phyloP scores from a whole-genome alignment of 495 filamentous ascomycete genomes.

The Penicillium ochrochloron region DNA sequence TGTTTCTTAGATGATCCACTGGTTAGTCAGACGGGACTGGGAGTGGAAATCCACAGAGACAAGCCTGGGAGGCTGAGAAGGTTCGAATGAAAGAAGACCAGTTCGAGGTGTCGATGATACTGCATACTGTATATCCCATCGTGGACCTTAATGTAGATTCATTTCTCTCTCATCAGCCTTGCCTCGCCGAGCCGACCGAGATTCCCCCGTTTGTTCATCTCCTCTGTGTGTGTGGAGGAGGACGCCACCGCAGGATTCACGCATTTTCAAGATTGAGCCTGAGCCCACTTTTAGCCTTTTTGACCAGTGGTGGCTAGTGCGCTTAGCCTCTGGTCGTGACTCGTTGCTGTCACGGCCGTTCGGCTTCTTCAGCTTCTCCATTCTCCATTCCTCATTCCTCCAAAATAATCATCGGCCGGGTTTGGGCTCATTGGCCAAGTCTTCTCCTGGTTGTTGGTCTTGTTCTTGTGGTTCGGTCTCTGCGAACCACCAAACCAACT shows the following conservation, averaged over 20 bases:
- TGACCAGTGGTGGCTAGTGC: conserved; percentile 25
- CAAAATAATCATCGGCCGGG: neutral
- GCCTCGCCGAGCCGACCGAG: neutral
- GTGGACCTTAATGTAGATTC: neutral
- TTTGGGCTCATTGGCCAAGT: neutral
- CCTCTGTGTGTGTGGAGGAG: neutral
- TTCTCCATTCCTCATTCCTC: conserved; percentile 17
- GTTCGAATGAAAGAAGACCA: neutral
- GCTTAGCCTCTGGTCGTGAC: conserved; percentile 20
- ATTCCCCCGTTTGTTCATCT: neutral
- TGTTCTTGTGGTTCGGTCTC: neutral
- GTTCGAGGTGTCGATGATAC: neutral
- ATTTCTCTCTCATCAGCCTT: neutral
- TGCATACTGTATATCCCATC: neutral
- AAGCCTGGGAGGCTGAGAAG: conserved; percentile 11
- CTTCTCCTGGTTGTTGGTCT: neutral
- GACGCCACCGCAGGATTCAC: conserved; percentile 9
- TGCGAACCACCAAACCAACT: neutral
- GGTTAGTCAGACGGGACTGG: neutral
- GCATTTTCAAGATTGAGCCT: conserved; percentile 11
- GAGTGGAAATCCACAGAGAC: neutral
- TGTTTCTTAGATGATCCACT: conserved; percentile 5
- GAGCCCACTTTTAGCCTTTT: conserved; percentile 12
- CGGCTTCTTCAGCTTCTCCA: conserved; percentile 14
- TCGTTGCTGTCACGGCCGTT: conserved; percentile 11